phyloP scores from a whole-genome alignment of 139 green algal species.

The Ettlia oleoabundans region DNA sequence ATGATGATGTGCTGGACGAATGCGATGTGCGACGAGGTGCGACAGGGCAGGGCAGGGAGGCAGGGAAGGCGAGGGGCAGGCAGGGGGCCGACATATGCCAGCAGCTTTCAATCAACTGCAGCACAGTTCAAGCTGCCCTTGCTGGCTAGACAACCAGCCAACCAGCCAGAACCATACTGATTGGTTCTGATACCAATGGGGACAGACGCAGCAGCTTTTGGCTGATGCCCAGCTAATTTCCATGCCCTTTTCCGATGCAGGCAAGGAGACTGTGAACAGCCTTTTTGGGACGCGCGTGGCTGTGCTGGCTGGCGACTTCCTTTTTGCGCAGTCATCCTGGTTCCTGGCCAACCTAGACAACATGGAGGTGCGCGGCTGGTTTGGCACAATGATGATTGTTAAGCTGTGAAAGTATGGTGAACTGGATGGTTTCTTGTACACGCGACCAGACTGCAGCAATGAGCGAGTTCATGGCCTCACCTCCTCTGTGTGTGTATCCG shows the following conservation, averaged over 20 bases:
- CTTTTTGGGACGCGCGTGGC: constrained; percentile 94
- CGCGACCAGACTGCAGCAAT: too few relatives aligned
- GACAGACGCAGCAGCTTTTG: too few relatives aligned
- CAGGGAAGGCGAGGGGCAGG: too few relatives aligned
- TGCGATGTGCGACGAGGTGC: constrained; percentile 85
- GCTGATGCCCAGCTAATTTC: too few relatives aligned
- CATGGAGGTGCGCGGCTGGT: constrained; percentile 79
- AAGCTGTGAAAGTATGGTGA: too few relatives aligned
- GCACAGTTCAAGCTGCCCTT: neutral
- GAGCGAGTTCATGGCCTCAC: too few relatives aligned
- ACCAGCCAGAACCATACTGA: neutral
- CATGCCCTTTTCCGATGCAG: constrained; percentile 64
- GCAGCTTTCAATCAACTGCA: too few relatives aligned
- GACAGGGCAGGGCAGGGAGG: neutral
- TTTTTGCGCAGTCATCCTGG: constrained; percentile 99
- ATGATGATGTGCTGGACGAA: constrained; percentile 99
- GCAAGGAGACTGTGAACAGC: constrained; percentile 92
- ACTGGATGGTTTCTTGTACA: too few relatives aligned
- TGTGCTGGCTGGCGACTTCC: constrained; percentile 96
- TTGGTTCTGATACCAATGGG: too few relatives aligned
- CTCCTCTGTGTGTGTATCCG: constrained; percentile 4
- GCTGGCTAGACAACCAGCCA: neutral
- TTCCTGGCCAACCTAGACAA: constrained; percentile 98
- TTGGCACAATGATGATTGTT: too few relatives aligned
- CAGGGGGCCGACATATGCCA: too few relatives aligned